Conservation (phyloP, 2,329 filamentous ascomycete species). For the Hypoxylon sp. region DNA sequence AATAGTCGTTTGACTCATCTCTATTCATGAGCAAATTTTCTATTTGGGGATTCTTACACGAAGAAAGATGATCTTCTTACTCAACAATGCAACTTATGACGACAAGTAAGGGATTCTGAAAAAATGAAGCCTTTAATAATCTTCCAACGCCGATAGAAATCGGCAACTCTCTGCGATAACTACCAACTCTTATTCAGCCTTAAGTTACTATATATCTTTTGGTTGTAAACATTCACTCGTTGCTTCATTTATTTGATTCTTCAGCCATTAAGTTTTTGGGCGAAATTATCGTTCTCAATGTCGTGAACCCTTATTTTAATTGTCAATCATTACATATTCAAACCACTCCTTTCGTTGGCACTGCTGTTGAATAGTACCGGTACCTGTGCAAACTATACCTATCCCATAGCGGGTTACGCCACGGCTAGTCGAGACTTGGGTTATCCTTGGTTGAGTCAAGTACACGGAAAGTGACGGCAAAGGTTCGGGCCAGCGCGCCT, state of each 20-base stretch:
- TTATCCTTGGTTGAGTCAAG: constrained; percentile 28
- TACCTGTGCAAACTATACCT: constrained; percentile 30
- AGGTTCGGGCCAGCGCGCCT: constrained; percentile 20
- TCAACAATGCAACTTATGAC: constrained; percentile 10
- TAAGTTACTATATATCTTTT: constrained; percentile 19
- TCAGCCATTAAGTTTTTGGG: not conserved
- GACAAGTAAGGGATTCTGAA: constrained; percentile 2
- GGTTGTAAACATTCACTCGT: not conserved
- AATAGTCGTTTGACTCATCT: constrained; percentile 32
- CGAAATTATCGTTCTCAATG: constrained; percentile 17
- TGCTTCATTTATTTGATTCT: constrained; percentile 6
- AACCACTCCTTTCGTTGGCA: not conserved
- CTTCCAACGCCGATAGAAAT: constrained; percentile 21
- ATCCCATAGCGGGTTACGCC: constrained; percentile 23
- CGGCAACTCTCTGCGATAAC: constrained; percentile 21
- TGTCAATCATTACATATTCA: not conserved
- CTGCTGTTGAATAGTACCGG: constrained; percentile 14
- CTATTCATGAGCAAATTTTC: constrained; percentile 10
- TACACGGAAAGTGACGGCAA: constrained; percentile 28
- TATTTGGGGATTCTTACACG: constrained; percentile 3
- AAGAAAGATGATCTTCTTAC: constrained; percentile 12
- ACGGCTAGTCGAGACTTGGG: constrained; percentile 25
- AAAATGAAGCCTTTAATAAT: constrained; percentile 24
- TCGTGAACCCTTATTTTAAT: not conserved
- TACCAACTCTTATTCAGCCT: constrained; percentile 8